Base-by-base conservation (phyloP, 345 rosid species). In the Aquilaria malaccensis region DNA sequence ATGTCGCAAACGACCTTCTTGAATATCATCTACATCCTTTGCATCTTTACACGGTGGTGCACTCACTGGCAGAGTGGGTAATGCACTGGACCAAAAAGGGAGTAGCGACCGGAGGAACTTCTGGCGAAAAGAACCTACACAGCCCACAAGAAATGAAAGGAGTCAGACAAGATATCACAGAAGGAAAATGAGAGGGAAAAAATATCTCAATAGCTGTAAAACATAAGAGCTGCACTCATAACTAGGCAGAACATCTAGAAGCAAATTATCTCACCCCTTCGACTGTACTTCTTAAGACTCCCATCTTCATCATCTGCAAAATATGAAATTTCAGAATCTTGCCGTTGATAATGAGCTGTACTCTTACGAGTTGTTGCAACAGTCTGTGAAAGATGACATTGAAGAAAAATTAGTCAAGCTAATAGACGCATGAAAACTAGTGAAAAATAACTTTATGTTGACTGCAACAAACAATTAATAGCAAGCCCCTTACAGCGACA, bases 21-120 rank as follows among this genome's bases (percentile, higher is more conserved):
- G 29, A 65, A 61, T 70, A 68, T 85, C 96, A 64, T 86, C 93
- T 58, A 67, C 79, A 67, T 83, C 81, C 68, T 79, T 48, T 60
- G 81, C 69, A 64, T 88, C 96, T 65, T 82, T 95, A 30, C 91
- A 95, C 14, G 87, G 69, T 65, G 99, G 99, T 61, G 93, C 99
- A 60, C 88, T 91, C 63, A 95, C 99, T 4, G 99, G 99, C 65
- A 95, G 78, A 33, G 93, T 86, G 56, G 99, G 99, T 64, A 95
- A 80, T 70, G 99, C 81, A 82, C 82, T 91, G 70, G 97, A 91
- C 97, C 99, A 95, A 77, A 95, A 95, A 14, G 99, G 97, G 67
- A 95, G 83, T 81, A 95, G 74, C 45, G 96, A 88, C 64, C 97
- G 79, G 55, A 94, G 83, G 79, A 94, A 86, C 81, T 90, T 90